These are phyloP conservation scores for Bipolaris gigantea DNA, from an alignment of 2,329 filamentous ascomycete genomes.

Conservation along the genomic window DNA sequence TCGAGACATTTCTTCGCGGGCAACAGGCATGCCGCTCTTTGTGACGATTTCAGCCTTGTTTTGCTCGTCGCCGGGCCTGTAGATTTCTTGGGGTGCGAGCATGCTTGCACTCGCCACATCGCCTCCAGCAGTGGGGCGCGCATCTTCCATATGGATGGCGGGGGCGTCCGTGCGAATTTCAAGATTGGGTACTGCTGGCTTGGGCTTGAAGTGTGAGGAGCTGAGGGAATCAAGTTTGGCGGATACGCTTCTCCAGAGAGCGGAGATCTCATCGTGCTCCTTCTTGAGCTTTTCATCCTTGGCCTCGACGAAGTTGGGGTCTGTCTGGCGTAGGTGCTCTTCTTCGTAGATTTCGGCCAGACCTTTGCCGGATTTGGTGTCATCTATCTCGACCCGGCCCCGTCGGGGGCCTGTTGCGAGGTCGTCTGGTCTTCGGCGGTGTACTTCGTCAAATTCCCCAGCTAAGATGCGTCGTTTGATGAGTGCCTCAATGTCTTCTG, in stretches of 20 bases:
- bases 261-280: constrained; percentile 80
- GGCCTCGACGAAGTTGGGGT: constrained; percentile 79
- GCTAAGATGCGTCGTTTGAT: constrained; percentile 92
- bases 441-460: constrained; percentile 89
- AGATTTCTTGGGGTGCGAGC: constrained; percentile 93
- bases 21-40: constrained; percentile 76
- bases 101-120: constrained; percentile 70
- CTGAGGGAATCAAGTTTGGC: constrained; percentile 83
- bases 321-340: constrained; percentile 76
- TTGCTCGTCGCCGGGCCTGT: constrained; percentile 72
- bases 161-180: constrained; percentile 88
- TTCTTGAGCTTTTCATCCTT: constrained; percentile 79
- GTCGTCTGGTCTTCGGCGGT: constrained; percentile 76
- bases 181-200: constrained; percentile 76
- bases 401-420: constrained; percentile 66
- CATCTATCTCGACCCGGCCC: constrained; percentile 78
- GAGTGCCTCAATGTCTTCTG: constrained; percentile 86
- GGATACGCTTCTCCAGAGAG: constrained; percentile 79
- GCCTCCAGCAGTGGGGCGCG: constrained; percentile 79
- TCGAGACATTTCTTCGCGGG: constrained; percentile 81
- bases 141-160: constrained; percentile 94
- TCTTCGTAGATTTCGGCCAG: constrained; percentile 94
- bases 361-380: constrained; percentile 82
- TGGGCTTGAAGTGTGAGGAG: constrained; percentile 95
- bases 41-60: constrained; percentile 72